These are phyloP conservation scores for Alliaria petiolata DNA, from an alignment of 345 rosid genomes.

Conservation along the genomic window DNA sequence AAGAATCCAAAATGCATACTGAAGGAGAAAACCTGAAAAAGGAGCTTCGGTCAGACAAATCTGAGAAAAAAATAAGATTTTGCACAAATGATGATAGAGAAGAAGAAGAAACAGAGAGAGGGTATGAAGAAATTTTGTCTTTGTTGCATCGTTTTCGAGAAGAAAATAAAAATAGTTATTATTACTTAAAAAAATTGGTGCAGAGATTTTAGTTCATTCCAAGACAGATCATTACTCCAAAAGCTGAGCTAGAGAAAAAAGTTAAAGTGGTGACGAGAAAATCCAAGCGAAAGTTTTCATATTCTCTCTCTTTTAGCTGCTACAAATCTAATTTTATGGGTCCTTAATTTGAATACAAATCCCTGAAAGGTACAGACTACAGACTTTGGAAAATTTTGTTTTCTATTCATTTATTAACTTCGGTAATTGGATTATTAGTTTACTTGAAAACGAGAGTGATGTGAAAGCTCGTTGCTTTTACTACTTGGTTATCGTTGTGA, in stretches of 20 bases:
- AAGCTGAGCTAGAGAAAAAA: slow-evolving; percentile 25
- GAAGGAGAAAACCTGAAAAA: slow-evolving; percentile 29
- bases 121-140: slow-evolving; percentile 8
- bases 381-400: background rate
- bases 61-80: background rate
- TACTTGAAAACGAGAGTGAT: background rate
- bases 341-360: background rate
- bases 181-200: background rate
- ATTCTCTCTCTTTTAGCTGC: background rate
- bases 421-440: slow-evolving; percentile 4
- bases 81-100: slow-evolving; percentile 10
- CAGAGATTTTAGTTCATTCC: slow-evolving; percentile 31
- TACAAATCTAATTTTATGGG: background rate
- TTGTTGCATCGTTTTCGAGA: slow-evolving; percentile 31
- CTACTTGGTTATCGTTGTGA: background rate
- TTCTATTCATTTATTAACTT: background rate
- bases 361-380: too few relatives aligned
- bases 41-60: slow-evolving; percentile 23
- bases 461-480: background rate
- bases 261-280: slow-evolving; percentile 21
- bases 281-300: background rate
- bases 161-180: background rate
- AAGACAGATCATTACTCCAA: slow-evolving; percentile 26
- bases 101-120: background rate
- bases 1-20: slow-evolving; percentile 27